Percentiles rank a stretch among this genome's conserved stretches.
These are phyloP conservation scores for Candida xyloterini DNA, from an alignment of 805 yeast species.

Conservation along the genomic window DNA sequence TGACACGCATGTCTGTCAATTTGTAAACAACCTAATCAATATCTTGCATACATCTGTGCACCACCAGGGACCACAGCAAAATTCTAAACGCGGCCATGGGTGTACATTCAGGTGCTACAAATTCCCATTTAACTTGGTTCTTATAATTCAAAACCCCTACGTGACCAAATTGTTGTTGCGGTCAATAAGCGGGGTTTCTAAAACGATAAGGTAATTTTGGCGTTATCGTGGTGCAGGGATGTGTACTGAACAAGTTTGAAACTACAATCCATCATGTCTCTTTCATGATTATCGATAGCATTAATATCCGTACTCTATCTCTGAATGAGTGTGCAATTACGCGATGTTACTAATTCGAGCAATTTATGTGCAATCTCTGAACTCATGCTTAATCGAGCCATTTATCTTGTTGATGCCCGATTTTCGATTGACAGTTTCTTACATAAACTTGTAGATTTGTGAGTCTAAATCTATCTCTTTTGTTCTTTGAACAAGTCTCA, in stretches of 20 bases:
- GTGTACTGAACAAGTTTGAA: background rate
- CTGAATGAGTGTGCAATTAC: no score
- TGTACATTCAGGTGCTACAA: background rate
- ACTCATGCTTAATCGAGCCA: no score
- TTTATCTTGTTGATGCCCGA: background rate
- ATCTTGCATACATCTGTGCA: constrained; percentile 4
- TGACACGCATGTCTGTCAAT: background rate
- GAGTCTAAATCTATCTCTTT: constrained; percentile 6
- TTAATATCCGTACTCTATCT: no score
- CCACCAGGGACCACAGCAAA: background rate
- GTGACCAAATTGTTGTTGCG: constrained; percentile 3
- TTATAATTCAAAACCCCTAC: background rate
- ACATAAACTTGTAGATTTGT: constrained; percentile 2
- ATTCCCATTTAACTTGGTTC: background rate
- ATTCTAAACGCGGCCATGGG: background rate
- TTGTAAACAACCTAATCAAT: constrained; percentile 2
- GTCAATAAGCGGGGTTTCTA: constrained; percentile 9
- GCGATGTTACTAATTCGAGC: no score
- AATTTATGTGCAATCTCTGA: no score
- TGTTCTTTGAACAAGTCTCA: constrained; percentile 7
- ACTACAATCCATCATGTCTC: no score
- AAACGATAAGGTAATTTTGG: constrained; percentile 3
- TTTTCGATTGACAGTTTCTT: constrained; percentile 1
- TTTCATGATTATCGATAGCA: no score
- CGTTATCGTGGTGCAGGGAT: constrained; percentile 8